Evolutionary conservation across 164 flowering plant species (phyloP).

Genomic region (Kingdonia uniflora): DNA sequence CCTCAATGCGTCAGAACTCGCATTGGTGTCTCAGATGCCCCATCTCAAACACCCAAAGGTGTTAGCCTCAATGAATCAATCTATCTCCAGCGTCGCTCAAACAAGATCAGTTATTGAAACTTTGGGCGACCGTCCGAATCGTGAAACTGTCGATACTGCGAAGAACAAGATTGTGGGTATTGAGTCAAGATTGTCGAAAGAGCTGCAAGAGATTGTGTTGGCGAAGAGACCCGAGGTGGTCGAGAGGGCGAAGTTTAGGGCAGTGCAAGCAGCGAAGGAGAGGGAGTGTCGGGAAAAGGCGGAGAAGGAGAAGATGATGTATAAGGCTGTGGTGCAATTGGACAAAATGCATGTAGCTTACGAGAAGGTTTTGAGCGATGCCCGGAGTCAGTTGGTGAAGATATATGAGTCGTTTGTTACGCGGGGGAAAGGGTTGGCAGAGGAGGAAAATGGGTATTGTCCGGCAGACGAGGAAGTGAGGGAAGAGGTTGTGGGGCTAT

Average conservation of each 20-base stretch:
- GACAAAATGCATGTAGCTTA: constrained; percentile 83
- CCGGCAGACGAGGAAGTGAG: constrained; percentile 55
- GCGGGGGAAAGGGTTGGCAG: constrained; percentile 2
- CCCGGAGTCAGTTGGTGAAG: constrained; percentile 53
- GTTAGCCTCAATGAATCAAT: constrained; percentile 37
- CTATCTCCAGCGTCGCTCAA: constrained; percentile 49
- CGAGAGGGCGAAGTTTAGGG: constrained; percentile 38
- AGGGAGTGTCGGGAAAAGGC: constrained; percentile 29
- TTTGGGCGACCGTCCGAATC: constrained; percentile 64
- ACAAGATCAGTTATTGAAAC: constrained; percentile 41
- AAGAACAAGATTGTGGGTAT: constrained; percentile 27
- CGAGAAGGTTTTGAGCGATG: constrained; percentile 55
- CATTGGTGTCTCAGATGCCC: no score
- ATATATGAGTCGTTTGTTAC: constrained; percentile 33
- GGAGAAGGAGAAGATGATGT: constrained; percentile 47
- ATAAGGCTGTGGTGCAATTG: constrained; percentile 40
- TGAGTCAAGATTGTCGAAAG: constrained; percentile 25
- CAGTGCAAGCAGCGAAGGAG: no score
- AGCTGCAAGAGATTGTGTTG: constrained; percentile 38
- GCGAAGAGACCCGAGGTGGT: constrained; percentile 45
- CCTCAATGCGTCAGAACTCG: no score
- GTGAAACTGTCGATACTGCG: constrained; percentile 51
- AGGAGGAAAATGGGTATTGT: constrained; percentile 1
- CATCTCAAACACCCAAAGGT: constrained; percentile 27
- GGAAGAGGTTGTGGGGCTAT: constrained; percentile 63